Evolutionary conservation across 257 asterid genomes (phyloP).

Genomic region (Ilex asprella): DNA sequence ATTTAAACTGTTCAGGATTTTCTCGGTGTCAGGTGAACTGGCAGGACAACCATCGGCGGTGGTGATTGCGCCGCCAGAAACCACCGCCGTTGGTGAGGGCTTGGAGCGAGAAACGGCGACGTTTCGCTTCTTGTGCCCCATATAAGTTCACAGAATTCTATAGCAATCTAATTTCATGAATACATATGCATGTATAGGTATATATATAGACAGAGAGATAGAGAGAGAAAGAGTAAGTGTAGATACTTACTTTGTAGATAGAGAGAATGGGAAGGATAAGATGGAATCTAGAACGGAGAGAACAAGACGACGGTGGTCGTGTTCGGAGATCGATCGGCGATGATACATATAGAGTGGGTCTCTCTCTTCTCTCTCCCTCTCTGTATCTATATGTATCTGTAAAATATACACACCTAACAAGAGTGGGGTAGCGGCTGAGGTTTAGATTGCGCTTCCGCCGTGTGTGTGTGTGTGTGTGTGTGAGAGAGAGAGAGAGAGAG

Average conservation of each 20-base stretch:
- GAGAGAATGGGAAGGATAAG: not conserved
- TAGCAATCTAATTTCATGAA: conserved; percentile 15
- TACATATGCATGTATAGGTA: not conserved
- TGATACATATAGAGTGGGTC: too few species aligned
- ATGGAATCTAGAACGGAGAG: not conserved
- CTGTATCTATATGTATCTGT: too few species aligned
- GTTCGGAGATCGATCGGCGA: not conserved
- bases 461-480: too few species aligned
- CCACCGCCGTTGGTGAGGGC: conserved; percentile 26
- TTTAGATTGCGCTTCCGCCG: too few species aligned
- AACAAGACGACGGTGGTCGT: not conserved
- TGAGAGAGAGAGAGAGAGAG: too few species aligned
- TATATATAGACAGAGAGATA: not conserved
- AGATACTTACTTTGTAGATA: not conserved
- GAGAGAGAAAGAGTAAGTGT: not conserved
- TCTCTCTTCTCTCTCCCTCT: too few species aligned
- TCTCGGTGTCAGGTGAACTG: conserved; percentile 1
- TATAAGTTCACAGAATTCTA: conserved; percentile 7
- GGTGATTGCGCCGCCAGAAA: conserved; percentile 1
- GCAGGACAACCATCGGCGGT: not conserved
- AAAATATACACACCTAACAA: too few species aligned
- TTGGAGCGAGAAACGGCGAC: conserved; percentile 32
- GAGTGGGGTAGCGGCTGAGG: too few species aligned
- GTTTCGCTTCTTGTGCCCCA: conserved; percentile 52
- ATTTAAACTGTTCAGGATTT: conserved; percentile 1